Evolutionary conservation across 2,329 filamentous ascomycete genomes (phyloP), one percentile per base, ranked within the genome.

Genomic region (Macrophomina pseudophaseolina): DNA sequence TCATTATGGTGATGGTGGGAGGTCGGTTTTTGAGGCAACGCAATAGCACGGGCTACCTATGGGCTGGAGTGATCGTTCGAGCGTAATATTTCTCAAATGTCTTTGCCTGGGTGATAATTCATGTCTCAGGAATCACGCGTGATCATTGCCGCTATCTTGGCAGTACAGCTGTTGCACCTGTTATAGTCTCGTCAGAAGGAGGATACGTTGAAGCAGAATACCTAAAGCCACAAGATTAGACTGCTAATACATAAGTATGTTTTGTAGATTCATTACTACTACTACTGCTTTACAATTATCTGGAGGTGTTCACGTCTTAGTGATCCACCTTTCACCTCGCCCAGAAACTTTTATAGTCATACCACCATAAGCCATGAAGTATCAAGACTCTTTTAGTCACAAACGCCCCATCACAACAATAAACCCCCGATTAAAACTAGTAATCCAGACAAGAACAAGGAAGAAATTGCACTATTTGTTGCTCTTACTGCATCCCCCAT

Each of bases 381-480:
- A 28, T 30, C 14, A 53, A 16, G 28, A 18, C 49, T 23, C 3
- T 53, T 53, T 53, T 53, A 44, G 14, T 35, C 30, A 18, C 1
- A 5, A 54, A 23, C 16, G 14, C 52, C 32, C 2, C 4, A 54
- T 40, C 38, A 54, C 33, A n/a, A 54, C 32, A 38, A 30, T 16
- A 38, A 38, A 18, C 32, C 16, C 33, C 52, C 52, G 16, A 54
- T 40, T 3, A 54, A 40, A 40, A 7, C 52, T 54, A 54, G 8
- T 9, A 54, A 38, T 54, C 52, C 52, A 54, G 33, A 54, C 52
- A 54, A 54, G 32, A 40, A 54, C 14, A 54, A 5, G 16, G 7
- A 54, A 53, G 14, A 16, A 38, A 54, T 7, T 16, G 33, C 32
- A 38, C 33, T 16, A 9, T 4, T 23, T 3, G 51, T 16, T 5